A percentile compares a stretch with the other conserved stretches of the same genome.
phyloP scores from a whole-genome alignment of 2,329 filamentous ascomycete species.

The Hypomyces rosellus region DNA sequence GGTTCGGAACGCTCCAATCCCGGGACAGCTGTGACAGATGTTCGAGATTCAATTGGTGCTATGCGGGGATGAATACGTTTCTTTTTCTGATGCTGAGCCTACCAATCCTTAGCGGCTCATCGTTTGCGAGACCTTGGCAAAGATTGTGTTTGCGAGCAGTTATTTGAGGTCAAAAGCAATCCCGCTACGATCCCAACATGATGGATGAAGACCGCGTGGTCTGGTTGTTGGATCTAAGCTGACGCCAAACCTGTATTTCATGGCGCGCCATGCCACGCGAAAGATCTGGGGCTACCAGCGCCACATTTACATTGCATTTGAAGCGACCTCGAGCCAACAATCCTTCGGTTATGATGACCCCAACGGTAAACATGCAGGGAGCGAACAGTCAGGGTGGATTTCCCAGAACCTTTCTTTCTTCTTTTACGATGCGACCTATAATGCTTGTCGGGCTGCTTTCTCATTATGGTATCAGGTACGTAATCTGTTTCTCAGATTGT shows the following conservation, averaged over 20 bases:
- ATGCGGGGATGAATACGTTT: neutral
- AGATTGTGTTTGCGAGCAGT: too few relatives aligned
- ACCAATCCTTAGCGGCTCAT: too few relatives aligned
- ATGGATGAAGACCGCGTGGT: neutral
- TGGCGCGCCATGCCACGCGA: constrained; percentile 15
- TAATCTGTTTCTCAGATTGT: neutral
- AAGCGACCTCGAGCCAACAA: neutral
- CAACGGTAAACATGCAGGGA: too few relatives aligned
- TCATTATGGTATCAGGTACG: neutral
- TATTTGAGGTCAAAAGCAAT: too few relatives aligned
- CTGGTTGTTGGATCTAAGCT: neutral
- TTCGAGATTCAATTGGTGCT: neutral
- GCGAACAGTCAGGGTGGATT: too few relatives aligned
- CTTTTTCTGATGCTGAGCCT: too few relatives aligned
- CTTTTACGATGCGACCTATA: neutral
- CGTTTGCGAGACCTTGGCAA: too few relatives aligned
- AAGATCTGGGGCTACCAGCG: constrained; percentile 14
- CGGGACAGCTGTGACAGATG: neutral
- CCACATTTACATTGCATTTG: constrained; percentile 5
- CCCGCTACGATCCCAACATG: too few relatives aligned
- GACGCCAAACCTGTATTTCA: constrained; percentile 2
- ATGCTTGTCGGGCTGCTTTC: neutral
- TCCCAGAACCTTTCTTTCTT: neutral
- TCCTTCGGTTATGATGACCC: too few relatives aligned
- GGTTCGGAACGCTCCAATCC: neutral